A percentile compares a stretch with the other conserved stretches of the same genome.
Evolutionary conservation across 352 stramenopile species (phyloP).

Genomic region (Phytophthora syringae): DNA sequence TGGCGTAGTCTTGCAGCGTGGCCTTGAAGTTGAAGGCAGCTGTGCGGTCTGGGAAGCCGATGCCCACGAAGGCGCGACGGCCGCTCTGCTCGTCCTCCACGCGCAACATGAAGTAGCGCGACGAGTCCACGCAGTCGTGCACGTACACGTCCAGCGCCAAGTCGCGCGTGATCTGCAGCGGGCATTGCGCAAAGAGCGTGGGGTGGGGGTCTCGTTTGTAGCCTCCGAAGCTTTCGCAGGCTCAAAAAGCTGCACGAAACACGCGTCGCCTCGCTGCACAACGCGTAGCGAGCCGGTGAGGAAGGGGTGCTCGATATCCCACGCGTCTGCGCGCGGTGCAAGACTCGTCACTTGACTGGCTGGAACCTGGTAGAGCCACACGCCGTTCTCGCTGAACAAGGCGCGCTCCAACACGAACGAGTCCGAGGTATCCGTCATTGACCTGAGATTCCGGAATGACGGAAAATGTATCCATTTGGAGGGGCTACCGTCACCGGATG

Average conservation of each 20-base stretch:
- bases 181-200: conserved; percentile 82
- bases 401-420: conserved; percentile 68
- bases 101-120: conserved; percentile 89
- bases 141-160: conserved; percentile 76
- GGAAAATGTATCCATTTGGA: neutral
- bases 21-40: conserved; percentile 90
- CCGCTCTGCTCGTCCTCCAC: conserved; percentile 80
- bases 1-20: conserved; percentile 82
- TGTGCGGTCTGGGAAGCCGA: conserved; percentile 80
- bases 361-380: conserved; percentile 90
- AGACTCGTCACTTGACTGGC: conserved; percentile 71
- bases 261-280: conserved; percentile 75
- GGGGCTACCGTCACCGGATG: conserved; percentile 12
- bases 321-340: conserved; percentile 78
- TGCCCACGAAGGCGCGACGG: conserved; percentile 77
- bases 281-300: conserved; percentile 76
- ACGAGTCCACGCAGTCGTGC: conserved; percentile 89
- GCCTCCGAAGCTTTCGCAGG: conserved; percentile 31
- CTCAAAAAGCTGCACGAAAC: conserved; percentile 81
- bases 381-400: conserved; percentile 75
- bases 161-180: conserved; percentile 71
- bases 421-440: conserved; percentile 28
- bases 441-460: conserved; percentile 13
- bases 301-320: conserved; percentile 85
- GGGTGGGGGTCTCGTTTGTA: conserved; percentile 9